phyloP scores from a whole-genome alignment of 2,329 filamentous ascomycete species.

The Rhynchosporium secalis region DNA sequence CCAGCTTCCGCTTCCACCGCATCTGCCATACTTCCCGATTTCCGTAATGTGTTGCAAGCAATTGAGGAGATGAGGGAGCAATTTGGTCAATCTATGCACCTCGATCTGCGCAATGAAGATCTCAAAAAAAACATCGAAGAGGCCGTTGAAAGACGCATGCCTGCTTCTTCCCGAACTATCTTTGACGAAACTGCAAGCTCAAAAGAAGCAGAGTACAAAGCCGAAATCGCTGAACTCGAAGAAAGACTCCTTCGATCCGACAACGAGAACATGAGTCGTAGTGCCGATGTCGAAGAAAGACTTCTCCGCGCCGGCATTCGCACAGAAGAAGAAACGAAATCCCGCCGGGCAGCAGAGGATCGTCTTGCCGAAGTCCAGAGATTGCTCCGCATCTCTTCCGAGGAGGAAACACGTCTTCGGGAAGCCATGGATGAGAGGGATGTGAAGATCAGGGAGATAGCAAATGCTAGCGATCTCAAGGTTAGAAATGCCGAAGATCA shows the following conservation, averaged over 20 bases:
- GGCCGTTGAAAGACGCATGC: constrained; percentile 58
- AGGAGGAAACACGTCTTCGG: constrained; percentile 69
- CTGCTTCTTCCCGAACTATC: constrained; percentile 48
- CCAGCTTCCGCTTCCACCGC: constrained; percentile 34
- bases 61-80: constrained; percentile 63
- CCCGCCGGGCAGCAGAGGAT: constrained; percentile 69
- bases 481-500: constrained; percentile 60
- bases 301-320: constrained; percentile 59
- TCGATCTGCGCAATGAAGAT: constrained; percentile 52
- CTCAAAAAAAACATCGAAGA: constrained; percentile 65
- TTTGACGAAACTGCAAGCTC: constrained; percentile 43
- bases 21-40: constrained; percentile 35
- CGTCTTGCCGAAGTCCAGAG: constrained; percentile 71
- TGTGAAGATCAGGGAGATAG: constrained; percentile 62
- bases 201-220: constrained; percentile 28
- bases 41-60: constrained; percentile 61
- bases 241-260: constrained; percentile 65
- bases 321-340: constrained; percentile 62
- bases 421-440: constrained; percentile 69
- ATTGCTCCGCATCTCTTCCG: constrained; percentile 66
- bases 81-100: constrained; percentile 47
- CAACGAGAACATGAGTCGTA: constrained; percentile 22
- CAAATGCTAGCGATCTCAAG: constrained; percentile 69
- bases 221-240: constrained; percentile 58
- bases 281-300: constrained; percentile 70